These are phyloP conservation scores for Aspergillus intermedius DNA, from an alignment of 2,329 filamentous ascomycete species.

Conservation along the genomic window DNA sequence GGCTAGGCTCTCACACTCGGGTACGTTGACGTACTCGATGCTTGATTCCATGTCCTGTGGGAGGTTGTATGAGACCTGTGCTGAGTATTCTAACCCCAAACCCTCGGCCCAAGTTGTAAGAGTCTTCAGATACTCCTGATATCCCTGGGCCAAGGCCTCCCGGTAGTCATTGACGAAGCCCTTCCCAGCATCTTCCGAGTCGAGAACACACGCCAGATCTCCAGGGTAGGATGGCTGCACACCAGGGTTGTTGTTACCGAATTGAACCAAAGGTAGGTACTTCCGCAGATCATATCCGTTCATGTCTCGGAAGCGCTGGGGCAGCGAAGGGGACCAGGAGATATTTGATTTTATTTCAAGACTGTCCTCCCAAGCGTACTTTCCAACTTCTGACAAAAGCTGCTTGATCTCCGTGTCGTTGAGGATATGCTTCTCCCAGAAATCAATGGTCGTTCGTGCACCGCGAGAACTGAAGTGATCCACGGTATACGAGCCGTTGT, in stretches of 20 bases:
- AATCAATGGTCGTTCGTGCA: slow-evolving; percentile 29
- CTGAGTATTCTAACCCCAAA: slow-evolving; percentile 28
- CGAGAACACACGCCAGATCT: slow-evolving; percentile 4
- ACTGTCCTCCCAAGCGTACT: slow-evolving; percentile 21
- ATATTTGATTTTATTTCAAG: slow-evolving; percentile 24
- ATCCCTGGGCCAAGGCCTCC: slow-evolving; percentile 4
- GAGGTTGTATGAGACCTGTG: slow-evolving; percentile 35
- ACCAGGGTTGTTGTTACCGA: slow-evolving; percentile 7
- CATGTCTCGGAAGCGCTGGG: slow-evolving; percentile 19
- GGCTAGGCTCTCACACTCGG: slow-evolving; percentile 34
- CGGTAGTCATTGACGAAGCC: slow-evolving; percentile 8
- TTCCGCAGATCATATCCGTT: slow-evolving; percentile 26
- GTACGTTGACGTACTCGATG: slow-evolving; percentile 30
- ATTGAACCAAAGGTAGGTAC: slow-evolving; percentile 24
- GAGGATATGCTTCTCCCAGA: slow-evolving; percentile 37
- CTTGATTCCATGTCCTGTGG: slow-evolving; percentile 33
- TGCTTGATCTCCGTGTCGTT: slow-evolving; percentile 21
- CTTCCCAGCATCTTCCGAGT: slow-evolving; percentile 4
- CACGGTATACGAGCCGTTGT: slow-evolving; percentile 34
- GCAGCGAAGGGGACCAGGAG: slow-evolving; percentile 30
- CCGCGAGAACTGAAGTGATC: slow-evolving; percentile 37
- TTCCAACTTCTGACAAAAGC: slow-evolving; percentile 27
- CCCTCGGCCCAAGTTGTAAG: slow-evolving; percentile 26
- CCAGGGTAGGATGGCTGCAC: slow-evolving; percentile 4
- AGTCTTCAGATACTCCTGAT: slow-evolving; percentile 21